A percentile compares a stretch with the other conserved stretches of the same genome.
These are phyloP conservation scores for Trichophyton simii DNA, from an alignment of 2,329 filamentous ascomycete genomes.

Conservation along the genomic window DNA sequence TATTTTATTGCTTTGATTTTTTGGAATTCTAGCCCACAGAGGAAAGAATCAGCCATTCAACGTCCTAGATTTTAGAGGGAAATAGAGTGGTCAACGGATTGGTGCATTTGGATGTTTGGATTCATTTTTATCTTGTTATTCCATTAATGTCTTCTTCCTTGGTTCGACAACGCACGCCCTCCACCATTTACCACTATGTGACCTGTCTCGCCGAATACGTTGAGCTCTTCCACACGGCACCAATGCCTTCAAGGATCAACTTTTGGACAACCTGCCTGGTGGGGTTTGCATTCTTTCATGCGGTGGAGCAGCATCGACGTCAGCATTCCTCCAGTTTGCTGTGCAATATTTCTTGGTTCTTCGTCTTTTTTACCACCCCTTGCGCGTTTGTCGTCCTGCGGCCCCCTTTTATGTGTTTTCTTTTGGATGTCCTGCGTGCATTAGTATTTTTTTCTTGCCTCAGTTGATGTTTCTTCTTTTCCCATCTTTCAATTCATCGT, in stretches of 20 bases:
- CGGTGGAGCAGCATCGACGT: background rate
- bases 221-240: background rate
- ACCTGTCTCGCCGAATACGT: background rate
- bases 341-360: background rate
- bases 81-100: slow-evolving; percentile 9
- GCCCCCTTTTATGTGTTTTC: background rate
- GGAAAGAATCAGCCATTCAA: slow-evolving; percentile 11
- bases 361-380: background rate
- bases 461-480: background rate
- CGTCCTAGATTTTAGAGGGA: slow-evolving; percentile 10
- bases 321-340: background rate
- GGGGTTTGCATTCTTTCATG: background rate
- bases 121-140: slow-evolving; percentile 1
- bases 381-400: background rate
- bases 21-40: slow-evolving; percentile 3
- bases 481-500: background rate
- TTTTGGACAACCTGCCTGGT: background rate
- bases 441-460: background rate
- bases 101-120: slow-evolving; percentile 6
- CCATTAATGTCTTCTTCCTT: no score
- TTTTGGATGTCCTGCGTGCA: background rate
- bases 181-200: background rate
- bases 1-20: background rate
- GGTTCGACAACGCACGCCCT: background rate
- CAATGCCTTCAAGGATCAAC: background rate